Evolutionary conservation across 208 protist genomes (phyloP), one percentile per base, ranked within the genome.

Genomic region (Kentomonas sorsogonicus): DNA sequence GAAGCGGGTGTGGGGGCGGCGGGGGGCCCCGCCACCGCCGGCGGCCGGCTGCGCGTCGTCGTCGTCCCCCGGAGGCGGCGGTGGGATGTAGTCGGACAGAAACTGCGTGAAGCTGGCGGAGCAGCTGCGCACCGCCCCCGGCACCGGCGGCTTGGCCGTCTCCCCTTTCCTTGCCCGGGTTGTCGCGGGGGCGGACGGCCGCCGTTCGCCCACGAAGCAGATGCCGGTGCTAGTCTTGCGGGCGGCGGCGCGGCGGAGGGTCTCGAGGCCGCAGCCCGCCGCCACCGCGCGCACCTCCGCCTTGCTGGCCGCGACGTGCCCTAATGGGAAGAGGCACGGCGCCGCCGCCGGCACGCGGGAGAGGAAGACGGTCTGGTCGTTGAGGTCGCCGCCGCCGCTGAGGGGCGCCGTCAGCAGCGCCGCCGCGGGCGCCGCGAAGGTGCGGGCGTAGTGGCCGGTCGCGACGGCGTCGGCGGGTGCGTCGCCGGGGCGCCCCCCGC

Each of bases 181-280:
- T 1, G 0, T 23, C 11, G 2, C 6, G 25, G 5, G 13, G 0
- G 18, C 22, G 26, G 41, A 11, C 11, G 22, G 30, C 39, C 41
- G 54, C 9, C 66, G 65, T 10, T 61, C 44, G 0, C 80, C 80
- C 1, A 93, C 75, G 53, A 91, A 90, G 59, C 86, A 93, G 13
- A 93, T 60, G 7, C 86, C 86, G 0, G 83, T 93, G 62, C 83
- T 91, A 23, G 86, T 91, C 47, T 77, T 80, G 64, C 89, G 90
- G 13, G 34, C 11, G 1, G 62, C 41, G 36, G 80, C 40, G 64
- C 66, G 61, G 1, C 51, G 53, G 9, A 41, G 31, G 36, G 36
- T 18, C 34, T 11, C 54, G 25, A 38, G 10, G 56, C 63, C 16
- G 15, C 31, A 31, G 20, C 50, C 36, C 60, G 26, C 53, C 54